Percentiles rank a stretch among this genome's conserved stretches.
Conservation (phyloP, 106 monocot species). For the Posidonia australis region DNA sequence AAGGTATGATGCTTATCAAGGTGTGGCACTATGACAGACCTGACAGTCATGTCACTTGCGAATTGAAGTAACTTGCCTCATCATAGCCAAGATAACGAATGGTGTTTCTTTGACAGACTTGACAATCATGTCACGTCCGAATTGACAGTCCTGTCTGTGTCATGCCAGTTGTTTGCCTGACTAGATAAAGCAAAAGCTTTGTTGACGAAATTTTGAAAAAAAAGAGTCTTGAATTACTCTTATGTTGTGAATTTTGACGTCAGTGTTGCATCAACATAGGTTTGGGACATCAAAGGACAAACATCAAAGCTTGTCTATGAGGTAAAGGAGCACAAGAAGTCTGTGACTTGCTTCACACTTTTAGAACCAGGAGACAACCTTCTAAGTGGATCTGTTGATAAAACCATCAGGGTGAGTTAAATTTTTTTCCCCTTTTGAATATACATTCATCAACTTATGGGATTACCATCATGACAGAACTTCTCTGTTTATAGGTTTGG, state of each 20-base stretch:
- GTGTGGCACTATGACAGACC: no score
- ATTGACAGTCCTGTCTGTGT: no score
- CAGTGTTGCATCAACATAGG: conserved; percentile 22
- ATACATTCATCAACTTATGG: background rate
- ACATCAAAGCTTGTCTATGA: conserved; percentile 47
- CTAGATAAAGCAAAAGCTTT: no score
- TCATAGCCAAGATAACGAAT: no score
- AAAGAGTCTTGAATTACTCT: background rate
- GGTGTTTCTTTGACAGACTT: no score
- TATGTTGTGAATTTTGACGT: background rate
- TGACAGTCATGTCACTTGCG: no score
- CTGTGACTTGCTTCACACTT: conserved; percentile 73
- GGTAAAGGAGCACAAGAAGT: conserved; percentile 65
- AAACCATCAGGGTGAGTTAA: conserved; percentile 60
- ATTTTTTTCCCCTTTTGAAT: background rate
- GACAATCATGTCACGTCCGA: no score
- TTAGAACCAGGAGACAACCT: conserved; percentile 60
- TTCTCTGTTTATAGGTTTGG: conserved; percentile 58
- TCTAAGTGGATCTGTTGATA: conserved; percentile 83
- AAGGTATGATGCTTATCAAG: conserved; percentile 35
- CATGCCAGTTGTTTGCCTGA: no score
- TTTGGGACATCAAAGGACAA: conserved; percentile 82
- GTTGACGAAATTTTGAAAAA: background rate
- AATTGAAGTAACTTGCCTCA: no score
- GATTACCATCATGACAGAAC: background rate